Evolutionary conservation across 768 basidiomycete species (phyloP), one percentile per base, ranked within the genome.

Genomic region (Podaxis sp.): DNA sequence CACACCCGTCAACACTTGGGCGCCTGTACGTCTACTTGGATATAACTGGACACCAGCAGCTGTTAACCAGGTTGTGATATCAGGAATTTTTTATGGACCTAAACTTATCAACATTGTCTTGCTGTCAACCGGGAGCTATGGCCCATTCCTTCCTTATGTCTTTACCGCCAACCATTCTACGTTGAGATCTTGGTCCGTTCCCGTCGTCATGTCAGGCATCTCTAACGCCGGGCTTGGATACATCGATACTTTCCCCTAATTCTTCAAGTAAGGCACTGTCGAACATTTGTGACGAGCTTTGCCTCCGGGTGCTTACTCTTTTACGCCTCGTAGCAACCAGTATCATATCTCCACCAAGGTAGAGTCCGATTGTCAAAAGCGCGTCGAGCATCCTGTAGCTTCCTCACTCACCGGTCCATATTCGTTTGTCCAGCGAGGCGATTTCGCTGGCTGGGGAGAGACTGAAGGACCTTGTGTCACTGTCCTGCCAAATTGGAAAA

Each of bases 41-140:
- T 21, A n/a, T 27, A 11, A 32, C 1, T 10, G 16, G 2, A 38
- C 16, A 9, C n/a, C 13, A 27, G 36, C 9, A 23, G 32, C 16
- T 23, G n/a, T 14, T 35, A 6, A 0, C 36, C 57, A 50, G 40
- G 16, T n/a, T 5, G 23, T 4, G 5, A 6, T 59, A 21, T 27
- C 55, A 73, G 71, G 73, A 74, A 69, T 74, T 73, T 63, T 74
- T 73, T 67, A 74, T 73, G 55, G 73, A 74, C 54, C 70, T 6
- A 67, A 69, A 48, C 50, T 73, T 37, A 73, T 73, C 60, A 71
- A 73, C 35, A 66, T 74, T 21, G 72, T 73, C 9, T 74, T 72
- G 2, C 66, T 74, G 11, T 74, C 73, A 10, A 74, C 72, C 1
- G 73, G 73, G n/a, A 71, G 70, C 47, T 74, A 71, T 62, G 72